phyloP scores from a whole-genome alignment of 1,139 yeast species.

The Taphrina sp. region DNA sequence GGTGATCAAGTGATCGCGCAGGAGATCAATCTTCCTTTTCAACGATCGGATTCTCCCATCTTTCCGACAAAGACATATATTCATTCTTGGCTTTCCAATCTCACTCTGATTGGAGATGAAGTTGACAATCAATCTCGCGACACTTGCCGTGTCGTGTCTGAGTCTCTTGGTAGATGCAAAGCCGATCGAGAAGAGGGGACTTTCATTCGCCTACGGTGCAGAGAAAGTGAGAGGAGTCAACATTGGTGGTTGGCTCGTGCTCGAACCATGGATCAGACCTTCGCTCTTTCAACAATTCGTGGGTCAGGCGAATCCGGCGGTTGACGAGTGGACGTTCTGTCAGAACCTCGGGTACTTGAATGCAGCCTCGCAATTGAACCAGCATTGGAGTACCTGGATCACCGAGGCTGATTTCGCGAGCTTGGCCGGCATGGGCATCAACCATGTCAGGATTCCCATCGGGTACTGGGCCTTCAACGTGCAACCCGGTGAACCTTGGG shows the following conservation, averaged over 20 bases:
- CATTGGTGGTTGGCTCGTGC: conserved; percentile 85
- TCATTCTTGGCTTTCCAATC: too few species aligned
- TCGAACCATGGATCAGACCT: conserved; percentile 45
- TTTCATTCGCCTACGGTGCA: conserved; percentile 17
- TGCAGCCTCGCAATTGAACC: conserved; percentile 55
- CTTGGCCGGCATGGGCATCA: conserved; percentile 65
- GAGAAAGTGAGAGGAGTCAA: conserved; percentile 62
- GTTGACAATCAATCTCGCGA: too few species aligned
- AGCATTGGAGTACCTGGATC: conserved; percentile 81
- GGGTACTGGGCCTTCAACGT: conserved; percentile 92
- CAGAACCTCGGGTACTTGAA: conserved; percentile 60
- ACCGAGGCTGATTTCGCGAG: conserved; percentile 67
- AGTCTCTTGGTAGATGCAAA: too few species aligned
- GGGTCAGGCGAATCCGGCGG: conserved; percentile 46
- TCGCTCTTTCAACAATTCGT: conserved; percentile 48
- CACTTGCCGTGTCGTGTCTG: too few species aligned
- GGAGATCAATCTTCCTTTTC: too few species aligned
- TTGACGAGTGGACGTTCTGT: conserved; percentile 79
- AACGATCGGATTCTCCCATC: too few species aligned
- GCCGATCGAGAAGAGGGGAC: conserved; percentile 4
- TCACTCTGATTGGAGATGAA: too few species aligned
- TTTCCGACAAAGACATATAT: too few species aligned
- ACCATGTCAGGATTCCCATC: conserved; percentile 84
- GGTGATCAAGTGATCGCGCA: too few species aligned
- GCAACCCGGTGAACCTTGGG: conserved; percentile 73